Evolutionary conservation across 2,329 filamentous ascomycete genomes (phyloP).

Genomic region (Ophiocordyceps camponoti-floridani): DNA sequence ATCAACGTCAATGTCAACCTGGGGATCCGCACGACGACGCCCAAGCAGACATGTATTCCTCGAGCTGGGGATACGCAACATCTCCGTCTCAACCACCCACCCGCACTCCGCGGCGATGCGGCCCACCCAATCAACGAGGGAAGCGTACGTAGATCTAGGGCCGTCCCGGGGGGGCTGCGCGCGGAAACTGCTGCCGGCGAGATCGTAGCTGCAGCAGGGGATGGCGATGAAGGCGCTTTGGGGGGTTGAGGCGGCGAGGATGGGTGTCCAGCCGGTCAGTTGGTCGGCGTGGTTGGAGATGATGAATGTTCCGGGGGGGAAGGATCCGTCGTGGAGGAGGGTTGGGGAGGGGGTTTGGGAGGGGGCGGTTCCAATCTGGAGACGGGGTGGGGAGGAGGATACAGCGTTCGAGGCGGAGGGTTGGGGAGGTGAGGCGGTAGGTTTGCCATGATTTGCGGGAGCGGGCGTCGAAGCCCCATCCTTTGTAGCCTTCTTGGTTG

Average conservation of each 20-base stretch:
- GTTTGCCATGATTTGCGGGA: slow-evolving; percentile 66
- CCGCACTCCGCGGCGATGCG: slow-evolving; percentile 53
- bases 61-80: slow-evolving; percentile 82
- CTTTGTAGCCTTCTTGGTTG: slow-evolving; percentile 58
- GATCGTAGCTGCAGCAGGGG: slow-evolving; percentile 82
- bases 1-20: slow-evolving; percentile 22
- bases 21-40: slow-evolving; percentile 5
- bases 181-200: slow-evolving; percentile 59
- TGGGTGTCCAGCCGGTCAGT: slow-evolving; percentile 85
- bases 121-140: slow-evolving; percentile 63
- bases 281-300: slow-evolving; percentile 96
- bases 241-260: slow-evolving; percentile 55
- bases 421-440: slow-evolving; percentile 30
- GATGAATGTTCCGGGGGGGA: slow-evolving; percentile 65
- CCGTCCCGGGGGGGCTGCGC: slow-evolving; percentile 30
- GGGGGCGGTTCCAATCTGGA: slow-evolving; percentile 4
- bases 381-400: slow-evolving; percentile 30
- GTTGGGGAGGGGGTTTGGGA: slow-evolving; percentile 1
- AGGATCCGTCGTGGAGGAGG: slow-evolving; percentile 40
- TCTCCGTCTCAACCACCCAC: slow-evolving; percentile 63
- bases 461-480: slow-evolving; percentile 89
- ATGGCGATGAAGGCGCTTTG: slow-evolving; percentile 76
- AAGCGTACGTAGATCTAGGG: slow-evolving; percentile 57
- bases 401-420: slow-evolving; percentile 21
- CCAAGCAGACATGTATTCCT: slow-evolving; percentile 56